These are phyloP conservation scores for Poterioochromonas sp. DNA, from an alignment of 352 stramenopile species.

Conservation along the genomic window DNA sequence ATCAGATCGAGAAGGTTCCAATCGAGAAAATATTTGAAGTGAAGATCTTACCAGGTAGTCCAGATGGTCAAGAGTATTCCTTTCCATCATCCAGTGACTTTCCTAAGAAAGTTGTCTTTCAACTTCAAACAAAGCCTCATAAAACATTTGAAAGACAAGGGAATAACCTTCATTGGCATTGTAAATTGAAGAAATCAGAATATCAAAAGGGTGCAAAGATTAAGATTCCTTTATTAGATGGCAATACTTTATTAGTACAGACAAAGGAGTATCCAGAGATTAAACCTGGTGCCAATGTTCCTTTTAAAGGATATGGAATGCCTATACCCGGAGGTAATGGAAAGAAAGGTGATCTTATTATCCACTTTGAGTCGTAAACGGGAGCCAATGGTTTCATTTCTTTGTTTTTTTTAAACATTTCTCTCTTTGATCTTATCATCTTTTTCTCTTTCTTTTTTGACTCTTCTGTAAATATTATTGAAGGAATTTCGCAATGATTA, in stretches of 20 bases:
- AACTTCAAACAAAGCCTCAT: not conserved
- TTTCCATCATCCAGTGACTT: not conserved
- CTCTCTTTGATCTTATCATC: no score
- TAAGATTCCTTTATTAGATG: not conserved
- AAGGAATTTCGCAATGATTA: no score
- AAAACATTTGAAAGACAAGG: not conserved
- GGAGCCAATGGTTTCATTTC: no score
- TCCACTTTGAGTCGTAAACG: conserved; percentile 7
- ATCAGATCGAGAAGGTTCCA: not conserved
- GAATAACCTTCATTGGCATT: not conserved
- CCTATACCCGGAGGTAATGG: conserved; percentile 2
- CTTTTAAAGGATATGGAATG: conserved; percentile 1
- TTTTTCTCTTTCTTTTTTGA: no score
- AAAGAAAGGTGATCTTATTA: conserved; percentile 2
- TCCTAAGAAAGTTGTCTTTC: not conserved
- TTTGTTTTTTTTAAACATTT: no score
- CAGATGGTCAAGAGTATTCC: no score
- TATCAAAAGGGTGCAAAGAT: not conserved
- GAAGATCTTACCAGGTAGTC: not conserved
- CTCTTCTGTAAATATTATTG: no score
- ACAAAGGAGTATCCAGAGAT: not conserved
- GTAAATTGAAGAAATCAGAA: not conserved
- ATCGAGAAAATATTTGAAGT: conserved; percentile 1
- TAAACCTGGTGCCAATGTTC: not conserved
- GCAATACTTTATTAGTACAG: not conserved